Evolutionary conservation across 441 rosid species (phyloP).

Genomic region (Arabidopsis hybrid): DNA sequence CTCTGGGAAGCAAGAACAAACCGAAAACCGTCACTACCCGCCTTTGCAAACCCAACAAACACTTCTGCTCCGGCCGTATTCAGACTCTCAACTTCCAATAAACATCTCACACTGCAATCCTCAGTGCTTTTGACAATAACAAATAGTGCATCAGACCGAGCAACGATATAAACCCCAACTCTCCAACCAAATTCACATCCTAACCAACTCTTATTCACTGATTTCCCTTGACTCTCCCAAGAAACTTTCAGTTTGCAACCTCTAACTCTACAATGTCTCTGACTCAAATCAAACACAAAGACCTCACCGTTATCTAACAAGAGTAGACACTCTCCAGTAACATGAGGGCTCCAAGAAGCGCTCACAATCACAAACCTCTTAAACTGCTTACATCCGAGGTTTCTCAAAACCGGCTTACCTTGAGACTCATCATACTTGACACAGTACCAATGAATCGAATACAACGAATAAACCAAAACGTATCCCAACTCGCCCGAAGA

Average conservation of each 20-base stretch:
- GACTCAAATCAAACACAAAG: constrained; percentile 70
- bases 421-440: constrained; percentile 32
- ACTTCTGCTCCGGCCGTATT: constrained; percentile 52
- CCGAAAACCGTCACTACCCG: constrained; percentile 57
- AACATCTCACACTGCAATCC: constrained; percentile 48
- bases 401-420: constrained; percentile 33
- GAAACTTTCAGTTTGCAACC: constrained; percentile 59
- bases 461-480: constrained; percentile 60
- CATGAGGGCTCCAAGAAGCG: constrained; percentile 75
- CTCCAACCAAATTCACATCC: constrained; percentile 86
- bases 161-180: constrained; percentile 61
- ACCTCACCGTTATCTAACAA: constrained; percentile 70
- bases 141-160: constrained; percentile 70
- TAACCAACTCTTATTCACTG: constrained; percentile 57
- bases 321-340: constrained; percentile 59
- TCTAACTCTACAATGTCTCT: constrained; percentile 41
- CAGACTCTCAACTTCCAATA: constrained; percentile 62
- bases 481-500: constrained; percentile 54
- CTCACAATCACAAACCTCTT: constrained; percentile 56
- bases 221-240: constrained; percentile 51
- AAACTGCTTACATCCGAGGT: constrained; percentile 42
- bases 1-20: constrained; percentile 66
- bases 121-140: constrained; percentile 61
- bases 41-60: constrained; percentile 59
- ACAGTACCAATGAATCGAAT: constrained; percentile 60